phyloP scores from a whole-genome alignment of 2,329 filamentous ascomycete genomes.

The Simplicillium aogashimaense region DNA sequence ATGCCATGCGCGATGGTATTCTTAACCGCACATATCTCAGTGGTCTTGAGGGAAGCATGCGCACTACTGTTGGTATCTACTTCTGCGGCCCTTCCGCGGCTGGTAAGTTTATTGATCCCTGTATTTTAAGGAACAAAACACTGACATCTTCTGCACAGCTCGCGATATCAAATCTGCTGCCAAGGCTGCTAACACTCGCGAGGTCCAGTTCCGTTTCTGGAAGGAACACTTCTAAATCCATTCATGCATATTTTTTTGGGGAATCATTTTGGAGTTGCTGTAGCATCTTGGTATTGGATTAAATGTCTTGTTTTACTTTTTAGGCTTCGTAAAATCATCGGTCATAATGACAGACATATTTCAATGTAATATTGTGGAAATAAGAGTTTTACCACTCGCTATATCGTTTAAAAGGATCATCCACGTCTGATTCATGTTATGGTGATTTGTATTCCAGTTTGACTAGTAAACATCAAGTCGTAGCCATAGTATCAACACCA shows the following conservation, averaged over 20 bases:
- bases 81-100: constrained; percentile 83
- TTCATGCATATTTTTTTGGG: constrained; percentile 6
- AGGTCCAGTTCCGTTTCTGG: constrained; percentile 96
- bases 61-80: constrained; percentile 90
- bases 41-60: constrained; percentile 65
- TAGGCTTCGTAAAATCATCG: no score
- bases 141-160: constrained; percentile 44
- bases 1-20: constrained; percentile 80
- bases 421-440: no score
- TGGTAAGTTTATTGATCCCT: constrained; percentile 27
- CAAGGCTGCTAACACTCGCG: constrained; percentile 58
- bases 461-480: no score
- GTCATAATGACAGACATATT: no score
- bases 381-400: no score
- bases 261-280: background rate
- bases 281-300: no score
- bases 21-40: constrained; percentile 75
- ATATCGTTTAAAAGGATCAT: no score
- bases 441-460: no score
- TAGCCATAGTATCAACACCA: no score
- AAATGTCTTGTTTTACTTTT: no score
- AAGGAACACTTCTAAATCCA: constrained; percentile 73
- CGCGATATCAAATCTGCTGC: constrained; percentile 78
- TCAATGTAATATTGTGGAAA: no score
- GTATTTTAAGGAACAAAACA: background rate